Evolutionary conservation across 2,329 filamentous ascomycete genomes (phyloP), one percentile per base, ranked within the genome.

Genomic region (Talaromyces piceae): DNA sequence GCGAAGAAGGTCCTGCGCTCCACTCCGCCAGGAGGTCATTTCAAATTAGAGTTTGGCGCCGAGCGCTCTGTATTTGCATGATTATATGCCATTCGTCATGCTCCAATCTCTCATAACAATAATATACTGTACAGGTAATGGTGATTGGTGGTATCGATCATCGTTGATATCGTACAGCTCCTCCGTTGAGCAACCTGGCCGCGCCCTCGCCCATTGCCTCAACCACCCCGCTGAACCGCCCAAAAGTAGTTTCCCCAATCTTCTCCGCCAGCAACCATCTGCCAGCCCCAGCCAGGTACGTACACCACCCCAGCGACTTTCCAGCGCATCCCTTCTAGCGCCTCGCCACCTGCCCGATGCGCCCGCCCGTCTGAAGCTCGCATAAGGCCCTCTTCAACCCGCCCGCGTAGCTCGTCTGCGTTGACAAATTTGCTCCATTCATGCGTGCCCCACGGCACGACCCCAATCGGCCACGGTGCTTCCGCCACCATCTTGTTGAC

Each of bases 381-480:
- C 59, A 78, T 73, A 63, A 71, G 52, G 1, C 64, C 69, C 50
- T 70, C 63, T 53, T 67, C 63, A 31, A 67, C 64, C 70, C 71
- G 74, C 20, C 63, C 65, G 31, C 66, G 55, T 41, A 71, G 67
- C 76, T 97, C 91, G 12, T 80, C 75, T 57, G 88, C 87, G 64
- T 96, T 93, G 58, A 98, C 84, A 71, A 97, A 98, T 73, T 97
- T 95, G 56, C 78, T 77, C 93, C 93, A 98, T 67, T 96, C 90
- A 71, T 98, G 93, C 44, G 93, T 98, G 1, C 93, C 93, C 57
- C 80, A 81, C 8, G 93, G 93, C 51, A 98, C 93, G 55, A 97
- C 88, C 4, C 87, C 77, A 31, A 75, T 65, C 3, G 72, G 64
- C 69, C 65, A 95, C 61, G 52, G 96, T 66, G 71, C 88, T 73